Percentiles rank a stretch among this genome's conserved stretches.
Evolutionary conservation across 2,329 filamentous ascomycete species (phyloP).

Genomic region (Nigrospora oryzae): DNA sequence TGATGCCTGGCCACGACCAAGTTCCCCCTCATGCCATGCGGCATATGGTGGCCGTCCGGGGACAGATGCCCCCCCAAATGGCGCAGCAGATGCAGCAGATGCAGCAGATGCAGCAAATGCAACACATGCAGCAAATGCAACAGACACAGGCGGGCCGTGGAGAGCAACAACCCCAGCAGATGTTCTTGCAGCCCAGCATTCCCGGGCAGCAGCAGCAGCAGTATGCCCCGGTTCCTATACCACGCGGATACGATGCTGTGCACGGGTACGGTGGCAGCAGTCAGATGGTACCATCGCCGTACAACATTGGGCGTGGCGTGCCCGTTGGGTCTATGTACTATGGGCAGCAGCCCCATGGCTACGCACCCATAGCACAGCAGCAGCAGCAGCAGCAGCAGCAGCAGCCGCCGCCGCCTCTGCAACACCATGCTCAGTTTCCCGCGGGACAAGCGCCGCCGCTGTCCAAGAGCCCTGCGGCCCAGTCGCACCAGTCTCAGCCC

Average conservation of each 20-base stretch:
- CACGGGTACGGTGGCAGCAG: constrained; percentile 18
- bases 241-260: constrained; percentile 21
- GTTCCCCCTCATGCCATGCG: neutral
- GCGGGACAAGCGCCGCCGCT: neutral
- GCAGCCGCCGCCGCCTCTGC: neutral
- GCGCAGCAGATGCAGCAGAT: constrained; percentile 10
- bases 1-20: constrained; percentile 1
- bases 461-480: too few species aligned
- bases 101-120: constrained; percentile 10
- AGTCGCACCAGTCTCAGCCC: neutral
- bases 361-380: constrained; percentile 7
- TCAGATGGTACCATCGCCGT: constrained; percentile 16
- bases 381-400: constrained; percentile 6
- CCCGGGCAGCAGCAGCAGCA: constrained; percentile 7
- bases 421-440: neutral
- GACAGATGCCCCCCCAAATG: constrained; percentile 10
- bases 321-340: neutral
- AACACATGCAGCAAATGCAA: constrained; percentile 4
- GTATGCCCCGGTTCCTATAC: constrained; percentile 22
- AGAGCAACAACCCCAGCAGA: constrained; percentile 6
- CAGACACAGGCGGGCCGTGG: constrained; percentile 7
- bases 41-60: constrained; percentile 5
- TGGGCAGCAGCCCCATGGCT: constrained; percentile 3
- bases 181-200: neutral
- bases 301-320: constrained; percentile 12